These are phyloP conservation scores for Umbelopsis sp. DNA, from an alignment of 192 early-diverging fungal genomes.

Conservation along the genomic window DNA sequence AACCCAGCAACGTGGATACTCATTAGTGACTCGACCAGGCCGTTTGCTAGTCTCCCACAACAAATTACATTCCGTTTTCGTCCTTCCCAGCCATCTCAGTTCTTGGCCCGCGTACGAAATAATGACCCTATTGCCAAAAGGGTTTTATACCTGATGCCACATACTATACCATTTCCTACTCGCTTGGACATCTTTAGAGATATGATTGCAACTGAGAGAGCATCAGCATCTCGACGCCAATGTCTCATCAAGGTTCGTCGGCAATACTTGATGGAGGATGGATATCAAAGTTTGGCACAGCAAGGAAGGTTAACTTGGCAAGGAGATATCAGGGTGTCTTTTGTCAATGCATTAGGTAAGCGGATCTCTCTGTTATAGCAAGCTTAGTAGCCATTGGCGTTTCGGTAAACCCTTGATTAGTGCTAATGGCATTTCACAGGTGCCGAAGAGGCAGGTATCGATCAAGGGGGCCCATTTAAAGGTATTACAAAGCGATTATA, in stretches of 20 bases:
- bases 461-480: constrained; percentile 86
- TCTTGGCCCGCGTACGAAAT: constrained; percentile 40
- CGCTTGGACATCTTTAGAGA: constrained; percentile 86
- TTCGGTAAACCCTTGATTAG: too few species aligned
- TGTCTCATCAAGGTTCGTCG: constrained; percentile 58
- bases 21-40: constrained; percentile 29
- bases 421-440: constrained; percentile 37
- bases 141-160: constrained; percentile 83
- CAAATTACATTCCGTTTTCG: constrained; percentile 28
- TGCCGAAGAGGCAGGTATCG: constrained; percentile 73
- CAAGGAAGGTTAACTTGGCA: constrained; percentile 46
- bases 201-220: constrained; percentile 63
- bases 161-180: constrained; percentile 85
- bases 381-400: too few species aligned
- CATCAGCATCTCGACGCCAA: constrained; percentile 28
- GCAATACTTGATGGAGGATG: constrained; percentile 71
- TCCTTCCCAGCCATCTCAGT: constrained; percentile 38
- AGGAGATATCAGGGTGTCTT: constrained; percentile 52
- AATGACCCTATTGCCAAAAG: constrained; percentile 46
- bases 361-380: too few species aligned
- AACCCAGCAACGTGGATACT: constrained; percentile 65
- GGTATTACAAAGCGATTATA: constrained; percentile 48
- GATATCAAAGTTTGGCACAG: constrained; percentile 52
- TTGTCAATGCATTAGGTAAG: constrained; percentile 51
- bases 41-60: constrained; percentile 31